Evolutionary conservation across 495 filamentous ascomycete species (phyloP).

Genomic region (Talaromyces nanjingensis): DNA sequence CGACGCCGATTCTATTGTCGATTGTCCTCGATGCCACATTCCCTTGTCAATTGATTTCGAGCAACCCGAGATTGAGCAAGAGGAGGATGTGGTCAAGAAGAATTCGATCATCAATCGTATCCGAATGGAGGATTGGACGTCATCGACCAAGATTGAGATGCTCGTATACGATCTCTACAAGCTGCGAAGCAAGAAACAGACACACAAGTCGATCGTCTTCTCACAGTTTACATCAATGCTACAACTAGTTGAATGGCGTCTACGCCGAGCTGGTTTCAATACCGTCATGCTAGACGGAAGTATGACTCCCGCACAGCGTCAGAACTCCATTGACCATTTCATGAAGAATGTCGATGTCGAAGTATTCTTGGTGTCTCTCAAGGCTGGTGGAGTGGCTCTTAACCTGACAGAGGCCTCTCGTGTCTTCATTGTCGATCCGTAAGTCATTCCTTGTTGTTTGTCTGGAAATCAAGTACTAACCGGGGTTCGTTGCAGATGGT

Average conservation of each 20-base stretch:
- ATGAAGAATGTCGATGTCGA: slow-evolving; percentile 91
- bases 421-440: slow-evolving; percentile 94
- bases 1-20: slow-evolving; percentile 52
- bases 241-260: slow-evolving; percentile 85
- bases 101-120: slow-evolving; percentile 95
- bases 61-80: slow-evolving; percentile 87
- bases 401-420: slow-evolving; percentile 91
- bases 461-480: slow-evolving; percentile 14
- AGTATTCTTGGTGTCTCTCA: slow-evolving; percentile 89
- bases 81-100: slow-evolving; percentile 77
- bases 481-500: slow-evolving; percentile 55
- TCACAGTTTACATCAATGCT: slow-evolving; percentile 68
- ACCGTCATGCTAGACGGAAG: slow-evolving; percentile 95
- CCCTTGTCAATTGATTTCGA: slow-evolving; percentile 83
- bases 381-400: slow-evolving; percentile 90
- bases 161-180: slow-evolving; percentile 88
- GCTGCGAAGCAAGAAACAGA: slow-evolving; percentile 80
- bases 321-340: slow-evolving; percentile 87
- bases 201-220: slow-evolving; percentile 79
- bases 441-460: slow-evolving; percentile 30
- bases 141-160: slow-evolving; percentile 95
- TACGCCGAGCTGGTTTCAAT: slow-evolving; percentile 89
- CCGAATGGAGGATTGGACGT: slow-evolving; percentile 95
- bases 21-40: slow-evolving; percentile 92
- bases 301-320: slow-evolving; percentile 89